Base-by-base conservation (phyloP, 805 yeast species). In the Lachancea nothofagi region DNA sequence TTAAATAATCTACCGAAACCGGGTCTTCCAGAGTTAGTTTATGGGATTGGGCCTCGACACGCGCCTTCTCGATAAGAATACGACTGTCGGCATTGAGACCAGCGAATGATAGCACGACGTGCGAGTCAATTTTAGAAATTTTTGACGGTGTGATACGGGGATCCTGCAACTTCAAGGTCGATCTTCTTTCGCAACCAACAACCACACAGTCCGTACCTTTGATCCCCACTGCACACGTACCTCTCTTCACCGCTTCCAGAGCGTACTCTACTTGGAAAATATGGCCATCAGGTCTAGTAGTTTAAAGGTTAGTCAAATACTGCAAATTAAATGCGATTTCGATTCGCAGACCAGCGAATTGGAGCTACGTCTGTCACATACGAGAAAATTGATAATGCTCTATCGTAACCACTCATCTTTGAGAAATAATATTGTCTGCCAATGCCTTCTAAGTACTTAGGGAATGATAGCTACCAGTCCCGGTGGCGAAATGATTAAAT, bases 211-310 rank as follows among this genome's bases (percentile, higher is more conserved):
- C 81, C 47, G 75, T 73, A 39, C 97, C 97, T 62, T 89, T 90
- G 44, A 93, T 90, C 29, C 97, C 98, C 33, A 93, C 96, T 1
- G 97, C 96, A 61, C 96, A 87, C 2, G 98, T 93, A 44, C 98
- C 98, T 66, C 97, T 78, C 61, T 90, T 93, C 32, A 93, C 98
- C 0, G 98, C 98, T 62, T 93, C 98, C 28, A 83, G 74, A 19
- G 98, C 98, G 57, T 93, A 93, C 65, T 93, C 97, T 29, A 93
- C 98, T 74, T 93, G 98, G 72, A 90, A 90, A 61, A 90, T 96
- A 63, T 90, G 97, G 45, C 98, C 98, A 69, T 90, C 98, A 50
- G 98, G 98, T 65, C 93, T 83, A 51, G 22, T 25, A 27, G 15
- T 34, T 39, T 3, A 15, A 6, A 9, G 36, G 61, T 59, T 59